Evolutionary conservation across 2,329 filamentous ascomycete genomes (phyloP), one percentile per base, ranked within the genome.

Genomic region (Clarireedia hainanense): DNA sequence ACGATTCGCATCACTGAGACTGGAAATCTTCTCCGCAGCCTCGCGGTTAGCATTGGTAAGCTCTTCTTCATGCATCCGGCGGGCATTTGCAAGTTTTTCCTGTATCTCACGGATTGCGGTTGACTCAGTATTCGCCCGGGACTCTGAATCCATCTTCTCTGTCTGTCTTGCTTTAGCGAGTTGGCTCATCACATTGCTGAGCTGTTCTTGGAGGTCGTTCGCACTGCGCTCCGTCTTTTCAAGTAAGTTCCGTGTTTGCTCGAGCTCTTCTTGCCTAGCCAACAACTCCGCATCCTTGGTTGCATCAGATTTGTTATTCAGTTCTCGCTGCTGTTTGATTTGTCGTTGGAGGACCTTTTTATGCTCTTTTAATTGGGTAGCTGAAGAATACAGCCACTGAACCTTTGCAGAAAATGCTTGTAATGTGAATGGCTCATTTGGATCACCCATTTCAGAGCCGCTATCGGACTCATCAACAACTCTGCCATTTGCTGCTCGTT

Each of bases 261-360:
- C 75, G 6, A 88, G 67, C 62, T 85, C 79, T 15, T 79, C 76
- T 52, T 77, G 74, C 63, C 81, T 83, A 48, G 75, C 70, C 24
- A 78, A 74, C n/a, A 88, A 69, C 60, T 87, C 80, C 42, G 79
- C 78, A 63, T 87, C 85, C 65, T 85, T 83, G 58, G 85, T 79
- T 20, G 81, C 77, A 62, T 95, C 90, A 1, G 89, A 91, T 67
- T 91, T 91, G 74, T 80, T 91, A 72, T 95, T 95, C 56, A 96
- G 80, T 67, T 95, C 90, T 57, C 91, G 87, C 72, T 97, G 92
- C 69, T 97, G 91, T 73, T 95, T 92, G 66, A 96, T 92, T 70
- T 97, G 91, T 45, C 91, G 84, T 66, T 92, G 87, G 7, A 97
- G 78, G 23, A 96, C 91, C 49, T 84, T 83, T 69, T 96, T 95